Percentiles rank a stretch among this genome's conserved stretches.
phyloP scores from a whole-genome alignment of 139 green algal genomes.

The Asterochloris erici region DNA sequence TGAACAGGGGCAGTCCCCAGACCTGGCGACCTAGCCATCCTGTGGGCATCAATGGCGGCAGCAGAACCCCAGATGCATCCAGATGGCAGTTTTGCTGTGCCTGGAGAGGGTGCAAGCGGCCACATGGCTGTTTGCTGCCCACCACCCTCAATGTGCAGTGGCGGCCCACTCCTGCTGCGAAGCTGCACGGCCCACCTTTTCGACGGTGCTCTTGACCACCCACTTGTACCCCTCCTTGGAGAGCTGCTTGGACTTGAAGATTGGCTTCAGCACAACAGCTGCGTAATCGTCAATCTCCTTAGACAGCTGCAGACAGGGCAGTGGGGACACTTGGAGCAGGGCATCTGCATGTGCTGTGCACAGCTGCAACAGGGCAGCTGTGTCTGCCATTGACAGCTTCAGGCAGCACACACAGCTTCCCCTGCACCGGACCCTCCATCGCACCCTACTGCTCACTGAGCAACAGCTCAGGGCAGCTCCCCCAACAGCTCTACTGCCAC shows the following conservation, averaged over 20 bases:
- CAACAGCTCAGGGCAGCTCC: no score
- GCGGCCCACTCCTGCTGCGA: neutral
- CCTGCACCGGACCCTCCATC: no score
- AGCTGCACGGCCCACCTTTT: constrained; percentile 17
- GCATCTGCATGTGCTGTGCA: no score
- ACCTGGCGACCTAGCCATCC: neutral
- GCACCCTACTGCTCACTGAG: no score
- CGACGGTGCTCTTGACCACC: constrained; percentile 18
- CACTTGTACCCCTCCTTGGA: constrained; percentile 53
- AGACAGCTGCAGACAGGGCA: neutral
- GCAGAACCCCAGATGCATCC: neutral
- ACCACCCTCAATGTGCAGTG: neutral
- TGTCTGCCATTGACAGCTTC: no score
- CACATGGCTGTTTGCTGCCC: neutral
- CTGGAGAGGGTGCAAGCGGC: neutral
- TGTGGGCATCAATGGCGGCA: neutral
- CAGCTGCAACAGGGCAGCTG: no score
- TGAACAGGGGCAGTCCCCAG: neutral
- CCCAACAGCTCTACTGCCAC: no score
- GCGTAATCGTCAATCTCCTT: constrained; percentile 10
- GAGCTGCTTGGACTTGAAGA: constrained; percentile 33
- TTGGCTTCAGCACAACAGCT: constrained; percentile 23
- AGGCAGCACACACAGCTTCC: no score
- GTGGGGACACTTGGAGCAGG: no score
- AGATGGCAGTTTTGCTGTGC: neutral